Evolutionary conservation across 2,329 filamentous ascomycete species (phyloP).

Genomic region (Hyphodiscus sp.): DNA sequence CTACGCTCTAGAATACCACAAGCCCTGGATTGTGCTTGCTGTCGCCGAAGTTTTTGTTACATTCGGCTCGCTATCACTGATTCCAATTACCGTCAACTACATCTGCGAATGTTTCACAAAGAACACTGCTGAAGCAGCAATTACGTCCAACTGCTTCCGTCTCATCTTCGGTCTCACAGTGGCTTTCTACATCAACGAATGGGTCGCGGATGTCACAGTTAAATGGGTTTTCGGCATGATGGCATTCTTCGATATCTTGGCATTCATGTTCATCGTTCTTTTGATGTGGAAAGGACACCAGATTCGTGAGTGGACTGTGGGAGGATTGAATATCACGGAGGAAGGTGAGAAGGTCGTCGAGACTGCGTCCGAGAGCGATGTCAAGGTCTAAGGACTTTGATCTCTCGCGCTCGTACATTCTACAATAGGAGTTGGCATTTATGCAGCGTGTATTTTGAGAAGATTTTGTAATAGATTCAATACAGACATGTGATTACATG

Average conservation of each 20-base stretch:
- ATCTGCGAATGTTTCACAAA: conserved; percentile 31
- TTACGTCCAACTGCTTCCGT: conserved; percentile 29
- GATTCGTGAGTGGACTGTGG: conserved; percentile 14
- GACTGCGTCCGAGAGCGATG: not conserved
- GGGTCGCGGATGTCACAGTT: conserved; percentile 31
- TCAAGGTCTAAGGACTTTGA: not conserved
- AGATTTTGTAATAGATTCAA: not conserved
- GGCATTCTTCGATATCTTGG: conserved; percentile 30
- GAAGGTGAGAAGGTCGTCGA: conserved; percentile 19
- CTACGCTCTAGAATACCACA: conserved; percentile 33
- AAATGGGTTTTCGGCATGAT: conserved; percentile 37
- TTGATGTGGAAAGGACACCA: conserved; percentile 26
- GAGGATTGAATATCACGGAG: conserved; percentile 18
- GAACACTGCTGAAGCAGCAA: conserved; percentile 32
- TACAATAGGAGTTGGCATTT: not conserved
- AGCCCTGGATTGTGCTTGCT: conserved; percentile 35
- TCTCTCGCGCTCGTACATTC: not conserved
- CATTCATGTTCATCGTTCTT: conserved; percentile 21
- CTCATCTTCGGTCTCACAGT: conserved; percentile 33
- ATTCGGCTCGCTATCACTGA: conserved; percentile 29
- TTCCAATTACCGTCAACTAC: conserved; percentile 31
- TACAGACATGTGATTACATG: not conserved
- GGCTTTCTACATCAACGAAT: conserved; percentile 34
- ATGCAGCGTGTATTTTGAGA: not conserved
- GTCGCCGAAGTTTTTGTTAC: conserved; percentile 35